Conservation (phyloP, 75 land plant genomes). For the Cryptomeria japonica region DNA sequence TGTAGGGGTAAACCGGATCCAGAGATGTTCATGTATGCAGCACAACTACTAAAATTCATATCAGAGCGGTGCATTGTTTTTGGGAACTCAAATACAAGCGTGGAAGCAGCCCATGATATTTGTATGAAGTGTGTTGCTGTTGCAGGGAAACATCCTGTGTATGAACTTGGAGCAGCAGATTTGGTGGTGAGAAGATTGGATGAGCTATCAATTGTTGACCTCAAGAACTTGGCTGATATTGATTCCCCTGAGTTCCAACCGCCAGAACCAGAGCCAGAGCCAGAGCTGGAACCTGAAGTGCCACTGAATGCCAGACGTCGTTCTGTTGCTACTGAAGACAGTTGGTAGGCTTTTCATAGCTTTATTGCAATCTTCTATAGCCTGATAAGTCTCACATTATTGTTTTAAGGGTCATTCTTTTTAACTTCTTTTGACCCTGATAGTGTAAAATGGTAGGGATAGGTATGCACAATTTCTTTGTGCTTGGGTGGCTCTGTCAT, state of each 20-base stretch:
- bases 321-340: slow-evolving; percentile 40
- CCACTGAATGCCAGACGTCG: not conserved
- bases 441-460: not conserved
- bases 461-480: not conserved
- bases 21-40: slow-evolving; percentile 96
- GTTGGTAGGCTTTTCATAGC: not conserved
- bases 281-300: slow-evolving; percentile 44
- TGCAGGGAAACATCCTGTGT: slow-evolving; percentile 89
- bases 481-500: not conserved
- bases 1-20: slow-evolving; percentile 98
- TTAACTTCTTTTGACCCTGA: not conserved
- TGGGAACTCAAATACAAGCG: slow-evolving; percentile 88
- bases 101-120: slow-evolving; percentile 96
- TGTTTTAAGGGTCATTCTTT: not conserved
- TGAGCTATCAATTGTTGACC: slow-evolving; percentile 81
- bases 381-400: not conserved
- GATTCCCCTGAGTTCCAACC: slow-evolving; percentile 73
- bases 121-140: slow-evolving; percentile 96
- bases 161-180: slow-evolving; percentile 92
- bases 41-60: slow-evolving; percentile 70
- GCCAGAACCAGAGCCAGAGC: slow-evolving; percentile 67
- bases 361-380: not conserved
- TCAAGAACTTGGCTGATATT: slow-evolving; percentile 90
- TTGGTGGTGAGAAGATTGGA: slow-evolving; percentile 73
- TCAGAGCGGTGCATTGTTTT: slow-evolving; percentile 91